Percentiles rank a stretch among this genome's conserved stretches.
These are phyloP conservation scores for Tylopilus cervinicoccineus DNA, from an alignment of 768 basidiomycete species.

Conservation along the genomic window DNA sequence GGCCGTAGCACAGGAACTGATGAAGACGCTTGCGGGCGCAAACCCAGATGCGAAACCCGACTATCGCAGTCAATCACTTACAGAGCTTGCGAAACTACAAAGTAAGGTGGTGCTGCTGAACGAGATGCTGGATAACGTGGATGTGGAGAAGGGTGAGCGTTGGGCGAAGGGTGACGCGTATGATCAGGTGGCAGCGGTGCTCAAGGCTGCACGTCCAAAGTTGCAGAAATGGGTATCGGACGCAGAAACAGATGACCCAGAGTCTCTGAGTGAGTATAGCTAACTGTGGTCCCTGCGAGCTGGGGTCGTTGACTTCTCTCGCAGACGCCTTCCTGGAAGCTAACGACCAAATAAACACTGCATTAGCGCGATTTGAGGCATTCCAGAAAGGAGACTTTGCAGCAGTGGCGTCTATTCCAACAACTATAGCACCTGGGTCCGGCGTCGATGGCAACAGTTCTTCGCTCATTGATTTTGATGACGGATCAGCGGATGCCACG, in stretches of 20 bases:
- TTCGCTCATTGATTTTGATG: constrained; percentile 81
- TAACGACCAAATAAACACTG: constrained; percentile 97
- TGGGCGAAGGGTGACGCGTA: constrained; percentile 91
- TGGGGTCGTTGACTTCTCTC: not conserved
- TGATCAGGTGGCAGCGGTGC: constrained; percentile 88
- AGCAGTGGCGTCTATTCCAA: constrained; percentile 65
- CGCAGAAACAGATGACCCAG: constrained; percentile 83
- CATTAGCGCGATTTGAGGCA: constrained; percentile 84
- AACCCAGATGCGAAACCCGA: constrained; percentile 94
- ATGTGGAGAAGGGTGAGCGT: constrained; percentile 62
- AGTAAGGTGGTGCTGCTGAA: constrained; percentile 93
- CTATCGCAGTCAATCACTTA: constrained; percentile 84
- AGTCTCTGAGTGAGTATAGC: constrained; percentile 68
- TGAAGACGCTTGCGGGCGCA: constrained; percentile 93
- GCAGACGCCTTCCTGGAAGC: constrained; percentile 90
- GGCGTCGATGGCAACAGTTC: constrained; percentile 20
- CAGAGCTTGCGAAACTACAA: constrained; percentile 91
- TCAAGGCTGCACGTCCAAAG: constrained; percentile 82
- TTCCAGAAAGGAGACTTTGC: constrained; percentile 90
- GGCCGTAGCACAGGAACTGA: constrained; percentile 92
- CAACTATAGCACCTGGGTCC: constrained; percentile 43
- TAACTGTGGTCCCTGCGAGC: not conserved
- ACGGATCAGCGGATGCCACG: constrained; percentile 28
- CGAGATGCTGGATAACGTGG: constrained; percentile 94
- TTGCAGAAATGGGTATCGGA: constrained; percentile 98